phyloP scores from a whole-genome alignment of 75 land plant genomes.

The Pinus tabuliformis region DNA sequence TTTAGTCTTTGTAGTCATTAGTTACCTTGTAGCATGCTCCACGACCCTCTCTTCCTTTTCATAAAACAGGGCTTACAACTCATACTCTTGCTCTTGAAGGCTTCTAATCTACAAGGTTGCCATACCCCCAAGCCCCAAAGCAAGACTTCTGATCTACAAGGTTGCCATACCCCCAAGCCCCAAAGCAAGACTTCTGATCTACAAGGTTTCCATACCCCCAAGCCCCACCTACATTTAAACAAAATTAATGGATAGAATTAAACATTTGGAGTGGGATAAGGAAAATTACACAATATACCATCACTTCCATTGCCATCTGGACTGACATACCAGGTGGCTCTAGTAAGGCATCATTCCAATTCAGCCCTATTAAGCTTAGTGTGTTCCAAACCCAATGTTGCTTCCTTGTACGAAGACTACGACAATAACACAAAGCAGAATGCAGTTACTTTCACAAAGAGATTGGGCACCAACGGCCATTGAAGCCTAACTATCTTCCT shows the following conservation, averaged over 20 bases:
- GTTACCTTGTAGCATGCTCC: slow-evolving; percentile 73
- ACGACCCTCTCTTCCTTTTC: slow-evolving; percentile 69
- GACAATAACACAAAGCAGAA: too few relatives aligned
- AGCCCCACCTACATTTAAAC: slow-evolving; percentile 8
- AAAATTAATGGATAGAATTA: neutral
- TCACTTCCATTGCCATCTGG: slow-evolving; percentile 80
- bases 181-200: slow-evolving; percentile 28
- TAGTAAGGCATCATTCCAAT: slow-evolving; percentile 51
- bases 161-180: slow-evolving; percentile 25
- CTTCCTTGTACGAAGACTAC: too few relatives aligned
- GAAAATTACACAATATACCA: slow-evolving; percentile 30
- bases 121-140: slow-evolving; percentile 90
- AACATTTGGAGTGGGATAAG: neutral
- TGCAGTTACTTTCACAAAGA: too few relatives aligned
- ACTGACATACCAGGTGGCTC: slow-evolving; percentile 91
- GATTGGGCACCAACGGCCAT: too few relatives aligned
- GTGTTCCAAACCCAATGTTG: too few relatives aligned
- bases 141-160: slow-evolving; percentile 20
- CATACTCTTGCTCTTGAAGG: slow-evolving; percentile 60
- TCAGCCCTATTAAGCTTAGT: too few relatives aligned
- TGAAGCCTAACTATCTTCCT: too few relatives aligned
- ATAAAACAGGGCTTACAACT: slow-evolving; percentile 73
- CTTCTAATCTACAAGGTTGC: slow-evolving; percentile 55
- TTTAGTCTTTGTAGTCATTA: neutral
- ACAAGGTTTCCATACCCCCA: slow-evolving; percentile 12